A percentile compares a stretch with the other conserved stretches of the same genome.
Evolutionary conservation across 2,329 filamentous ascomycete genomes (phyloP).

Genomic region (Pseudocercospora crystallina): DNA sequence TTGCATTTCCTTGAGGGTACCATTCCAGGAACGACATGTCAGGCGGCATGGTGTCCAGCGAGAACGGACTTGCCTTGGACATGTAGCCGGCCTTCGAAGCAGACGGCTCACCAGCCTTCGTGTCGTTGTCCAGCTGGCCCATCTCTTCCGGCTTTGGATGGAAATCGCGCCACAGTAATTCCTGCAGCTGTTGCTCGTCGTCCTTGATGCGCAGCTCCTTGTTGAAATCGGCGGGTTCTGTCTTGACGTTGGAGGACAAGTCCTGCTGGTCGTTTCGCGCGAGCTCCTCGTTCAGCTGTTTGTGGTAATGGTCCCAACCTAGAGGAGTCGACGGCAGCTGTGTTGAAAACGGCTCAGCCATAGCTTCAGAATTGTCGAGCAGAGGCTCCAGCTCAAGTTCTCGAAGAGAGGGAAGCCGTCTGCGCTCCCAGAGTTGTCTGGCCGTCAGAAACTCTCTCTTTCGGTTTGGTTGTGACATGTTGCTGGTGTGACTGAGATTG

Average conservation of each 20-base stretch:
- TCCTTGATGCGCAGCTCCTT: no score
- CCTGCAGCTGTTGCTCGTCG: no score
- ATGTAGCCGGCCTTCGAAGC: conserved; percentile 1
- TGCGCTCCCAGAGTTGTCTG: no score
- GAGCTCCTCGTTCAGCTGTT: not conserved
- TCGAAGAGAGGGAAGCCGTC: no score
- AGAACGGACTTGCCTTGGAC: conserved; percentile 6
- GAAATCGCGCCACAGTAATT: no score
- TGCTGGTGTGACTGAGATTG: no score
- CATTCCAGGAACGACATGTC: conserved; percentile 24
- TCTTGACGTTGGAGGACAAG: not conserved
- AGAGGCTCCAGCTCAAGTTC: not conserved
- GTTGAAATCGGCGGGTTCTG: no score
- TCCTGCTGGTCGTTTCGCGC: not conserved
- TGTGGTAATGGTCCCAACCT: not conserved
- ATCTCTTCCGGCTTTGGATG: not conserved
- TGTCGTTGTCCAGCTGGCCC: no score
- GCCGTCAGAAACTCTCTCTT: no score
- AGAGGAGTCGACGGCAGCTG: not conserved
- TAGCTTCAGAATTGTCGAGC: not conserved
- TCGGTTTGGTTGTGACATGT: no score
- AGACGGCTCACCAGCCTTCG: no score
- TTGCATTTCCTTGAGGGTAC: conserved; percentile 29
- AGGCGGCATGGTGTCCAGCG: not conserved
- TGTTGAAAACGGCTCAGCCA: not conserved